Evolutionary conservation across 108 stramenopile species (phyloP).

Genomic region (Cyclotella atomus): DNA sequence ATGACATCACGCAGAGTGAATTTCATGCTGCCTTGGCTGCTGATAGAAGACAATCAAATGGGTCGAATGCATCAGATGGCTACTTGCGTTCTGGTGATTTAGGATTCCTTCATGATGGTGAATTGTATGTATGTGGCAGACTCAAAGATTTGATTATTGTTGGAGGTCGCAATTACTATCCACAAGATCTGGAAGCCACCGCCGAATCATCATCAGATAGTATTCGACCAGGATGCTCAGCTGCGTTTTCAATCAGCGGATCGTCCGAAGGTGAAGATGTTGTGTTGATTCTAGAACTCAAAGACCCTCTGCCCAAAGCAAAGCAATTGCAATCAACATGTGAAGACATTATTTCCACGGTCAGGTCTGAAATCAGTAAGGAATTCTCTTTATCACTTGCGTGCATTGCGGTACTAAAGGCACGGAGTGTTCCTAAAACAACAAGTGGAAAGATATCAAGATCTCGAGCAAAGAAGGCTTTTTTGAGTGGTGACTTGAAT

Average conservation of each 20-base stretch:
- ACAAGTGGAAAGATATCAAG: constrained; percentile 99
- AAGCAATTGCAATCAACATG: constrained; percentile 39
- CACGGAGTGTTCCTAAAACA: constrained; percentile 95
- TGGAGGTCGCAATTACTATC: constrained; percentile 98
- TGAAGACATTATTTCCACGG: constrained; percentile 52
- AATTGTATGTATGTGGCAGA: constrained; percentile 96
- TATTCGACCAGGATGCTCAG: constrained; percentile 94
- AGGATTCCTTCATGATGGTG: constrained; percentile 92
- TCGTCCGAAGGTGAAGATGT: constrained; percentile 73
- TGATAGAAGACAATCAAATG: constrained; percentile 9
- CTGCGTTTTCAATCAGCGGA: constrained; percentile 85
- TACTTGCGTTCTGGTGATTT: constrained; percentile 97
- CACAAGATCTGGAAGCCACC: constrained; percentile 97
- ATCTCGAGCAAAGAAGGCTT: constrained; percentile 87
- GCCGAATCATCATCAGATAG: constrained; percentile 76
- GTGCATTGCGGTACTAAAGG: constrained; percentile 80
- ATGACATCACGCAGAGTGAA: constrained; percentile 66
- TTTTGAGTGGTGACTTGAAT: constrained; percentile 60
- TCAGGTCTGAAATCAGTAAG: constrained; percentile 70
- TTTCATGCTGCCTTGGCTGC: constrained; percentile 69
- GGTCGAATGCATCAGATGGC: constrained; percentile 1
- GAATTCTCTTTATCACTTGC: constrained; percentile 80
- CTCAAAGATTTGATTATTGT: constrained; percentile 99
- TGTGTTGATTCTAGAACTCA: constrained; percentile 83
- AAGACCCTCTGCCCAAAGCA: constrained; percentile 61